A percentile compares a stretch with the other conserved stretches of the same genome.
These are phyloP conservation scores for Erodium texanum DNA, from an alignment of 441 rosid species.

Conservation along the genomic window DNA sequence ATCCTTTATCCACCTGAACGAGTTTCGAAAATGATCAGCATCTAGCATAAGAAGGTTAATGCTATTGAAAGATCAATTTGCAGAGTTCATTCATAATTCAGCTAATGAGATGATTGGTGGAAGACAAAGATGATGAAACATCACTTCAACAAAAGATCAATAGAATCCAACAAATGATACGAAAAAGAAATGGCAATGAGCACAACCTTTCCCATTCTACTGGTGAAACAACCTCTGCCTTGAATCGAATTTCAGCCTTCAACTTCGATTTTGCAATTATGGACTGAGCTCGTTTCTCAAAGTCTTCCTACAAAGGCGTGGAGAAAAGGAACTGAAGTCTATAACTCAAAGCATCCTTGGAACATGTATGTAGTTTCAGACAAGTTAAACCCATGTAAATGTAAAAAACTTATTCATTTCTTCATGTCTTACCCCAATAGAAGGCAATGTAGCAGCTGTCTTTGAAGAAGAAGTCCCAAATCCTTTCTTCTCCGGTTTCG, in stretches of 20 bases:
- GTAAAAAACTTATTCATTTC: not conserved
- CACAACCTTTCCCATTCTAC: constrained; percentile 85
- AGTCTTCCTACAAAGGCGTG: constrained; percentile 57
- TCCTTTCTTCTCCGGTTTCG: constrained; percentile 61
- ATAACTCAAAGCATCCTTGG: constrained; percentile 10
- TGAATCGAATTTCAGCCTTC: constrained; percentile 79
- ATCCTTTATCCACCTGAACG: constrained; percentile 76
- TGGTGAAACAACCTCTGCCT: constrained; percentile 59
- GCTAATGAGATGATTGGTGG: not conserved
- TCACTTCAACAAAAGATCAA: too few relatives aligned
- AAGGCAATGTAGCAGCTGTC: constrained; percentile 61
- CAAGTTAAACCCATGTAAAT: not conserved
- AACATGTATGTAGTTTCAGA: constrained; percentile 12
- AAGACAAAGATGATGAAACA: too few relatives aligned
- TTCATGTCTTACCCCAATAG: constrained; percentile 58
- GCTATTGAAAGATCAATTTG: not conserved
- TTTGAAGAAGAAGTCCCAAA: constrained; percentile 41
- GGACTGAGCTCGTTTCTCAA: constrained; percentile 69
- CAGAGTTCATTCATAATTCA: not conserved
- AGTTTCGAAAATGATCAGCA: constrained; percentile 13
- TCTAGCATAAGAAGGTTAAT: not conserved
- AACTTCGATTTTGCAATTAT: constrained; percentile 68
- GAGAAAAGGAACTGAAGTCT: constrained; percentile 10
- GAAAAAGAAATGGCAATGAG: not conserved
- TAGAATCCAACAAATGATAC: too few relatives aligned